phyloP scores from a whole-genome alignment of 352 stramenopile genomes.

The Plasmopara viticola region DNA sequence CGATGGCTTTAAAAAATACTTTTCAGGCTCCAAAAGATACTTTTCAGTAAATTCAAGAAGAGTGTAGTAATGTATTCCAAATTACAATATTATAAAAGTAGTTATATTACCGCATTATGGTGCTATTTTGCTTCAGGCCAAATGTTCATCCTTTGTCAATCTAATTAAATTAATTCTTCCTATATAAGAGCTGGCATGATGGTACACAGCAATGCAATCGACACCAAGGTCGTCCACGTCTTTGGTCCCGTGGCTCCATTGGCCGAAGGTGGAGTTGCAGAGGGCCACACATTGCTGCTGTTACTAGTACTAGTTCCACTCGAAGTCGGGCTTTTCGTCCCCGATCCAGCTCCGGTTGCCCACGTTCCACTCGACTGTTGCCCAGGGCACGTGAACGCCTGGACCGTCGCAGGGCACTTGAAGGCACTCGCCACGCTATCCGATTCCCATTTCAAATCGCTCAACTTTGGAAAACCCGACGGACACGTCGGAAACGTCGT shows the following conservation, averaged over 20 bases:
- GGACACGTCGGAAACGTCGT: constrained; percentile 30
- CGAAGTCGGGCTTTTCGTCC: constrained; percentile 1
- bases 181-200: too few relatives aligned
- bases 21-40: neutral
- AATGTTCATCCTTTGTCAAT: too few relatives aligned
- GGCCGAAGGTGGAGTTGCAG: constrained; percentile 4
- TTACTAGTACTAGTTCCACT: neutral
- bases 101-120: too few relatives aligned
- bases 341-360: constrained; percentile 19
- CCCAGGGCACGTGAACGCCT: constrained; percentile 30
- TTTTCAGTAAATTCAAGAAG: neutral
- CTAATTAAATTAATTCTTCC: too few relatives aligned
- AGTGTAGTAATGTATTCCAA: too few relatives aligned
- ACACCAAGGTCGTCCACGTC: too few relatives aligned
- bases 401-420: constrained; percentile 17
- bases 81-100: too few relatives aligned
- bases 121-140: too few relatives aligned
- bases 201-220: too few relatives aligned
- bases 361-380: constrained; percentile 41
- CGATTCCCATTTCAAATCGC: constrained; percentile 23
- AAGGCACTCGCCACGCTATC: constrained; percentile 11
- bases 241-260: constrained; percentile 2
- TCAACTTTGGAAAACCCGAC: constrained; percentile 19
- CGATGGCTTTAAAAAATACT: neutral
- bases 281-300: constrained; percentile 2